Base-by-base conservation (phyloP, 768 basidiomycete genomes). In the Kockovaella imperatae region DNA sequence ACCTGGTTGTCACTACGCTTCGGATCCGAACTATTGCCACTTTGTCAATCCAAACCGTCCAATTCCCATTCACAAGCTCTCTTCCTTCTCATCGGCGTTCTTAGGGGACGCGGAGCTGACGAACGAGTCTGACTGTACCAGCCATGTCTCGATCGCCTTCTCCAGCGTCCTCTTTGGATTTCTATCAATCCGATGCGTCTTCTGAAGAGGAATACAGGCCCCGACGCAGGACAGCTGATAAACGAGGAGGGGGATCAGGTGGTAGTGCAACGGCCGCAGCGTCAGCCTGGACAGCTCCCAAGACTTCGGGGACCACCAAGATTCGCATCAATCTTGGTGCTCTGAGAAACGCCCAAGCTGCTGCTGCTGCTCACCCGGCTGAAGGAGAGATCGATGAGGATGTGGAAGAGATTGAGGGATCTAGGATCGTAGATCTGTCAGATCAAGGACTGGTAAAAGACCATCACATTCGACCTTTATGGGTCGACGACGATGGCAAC, bases 401-500 rank as follows among this genome's bases (percentile, higher is more conserved):
- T 30, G 41, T 30, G 15, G 49, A 39, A 24, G 62, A 57, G 20
- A 23, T 60, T 30, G 49, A 56, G 10, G 62, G 62, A 0, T 45
- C 46, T 8, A 41, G 57, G 26, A 56, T 52, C 2, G 53, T 68
- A 18, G 69, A 71, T 50, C 42, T 73, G 8, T 70, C 67, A 3
- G 62, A 80, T 77, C 75, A 95, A 34, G 81, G 84, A 59, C 74
- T 99, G 46, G 95, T 96, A 70, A 74, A 79, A 2, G 95, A 99
- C 73, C 95, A 99, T 69, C 77, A 81, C 26, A 84, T 87, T 4
- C 81, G 95, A 38, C 95, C 95, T 14, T 74, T 97, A 15, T 99
- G 93, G 91, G 96, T 99, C 54, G 72, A 73, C 47, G 69, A 66
- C 31, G 54, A 60, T 35, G 72, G 72, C 2, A 67, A 69, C 42